Base-by-base conservation (phyloP, 2,329 filamentous ascomycete species). In the Aspergillus brasiliensis region DNA sequence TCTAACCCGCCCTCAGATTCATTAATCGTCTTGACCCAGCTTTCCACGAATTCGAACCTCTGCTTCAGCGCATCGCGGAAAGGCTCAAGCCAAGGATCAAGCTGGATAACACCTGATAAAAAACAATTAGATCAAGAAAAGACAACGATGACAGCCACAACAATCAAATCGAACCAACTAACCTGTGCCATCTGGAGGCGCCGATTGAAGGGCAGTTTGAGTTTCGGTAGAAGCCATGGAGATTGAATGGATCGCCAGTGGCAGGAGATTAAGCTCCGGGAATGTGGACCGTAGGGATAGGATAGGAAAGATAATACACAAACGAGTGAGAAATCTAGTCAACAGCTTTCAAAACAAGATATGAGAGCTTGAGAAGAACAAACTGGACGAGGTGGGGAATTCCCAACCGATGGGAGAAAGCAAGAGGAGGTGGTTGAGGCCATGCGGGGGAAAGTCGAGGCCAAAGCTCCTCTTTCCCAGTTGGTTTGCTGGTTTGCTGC, bases 71-170 rank as follows among this genome's bases (percentile, higher is more conserved):
- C 81, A 57, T 89, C 91, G 70, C 87, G 85, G 82, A 96, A 97
- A 4, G 95, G 94, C 55, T 86, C 85, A 56, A 99, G 87, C 86
- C 89, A 98, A 48, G 93, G 92, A 74, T 99, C 95, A 60, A 98
- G 84, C 75, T 91, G 81, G 65, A 96, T 78, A 55, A 97, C 92
- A 68, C 94, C 95, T 96, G 73, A 42, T 51, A 19, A 53, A 53
- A 34, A 34, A 15, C 31, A 34, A 34, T 34, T 34, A 34, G 27
- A 37, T 62, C 49, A 61, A 61, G 52, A n/a, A 51, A 38, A 21
- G 37, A 15, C 3, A 46, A 53, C 44, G 15, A 21, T 10, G 23
- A 25, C 25, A 25, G 7, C 7, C 25, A 21, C 46, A 34, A 13
- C 17, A 51, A 40, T 37, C 44, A 10, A 27, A 6, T 11, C 8